phyloP scores from a whole-genome alignment of 805 yeast species.

The Saccharomycopsis malanga region DNA sequence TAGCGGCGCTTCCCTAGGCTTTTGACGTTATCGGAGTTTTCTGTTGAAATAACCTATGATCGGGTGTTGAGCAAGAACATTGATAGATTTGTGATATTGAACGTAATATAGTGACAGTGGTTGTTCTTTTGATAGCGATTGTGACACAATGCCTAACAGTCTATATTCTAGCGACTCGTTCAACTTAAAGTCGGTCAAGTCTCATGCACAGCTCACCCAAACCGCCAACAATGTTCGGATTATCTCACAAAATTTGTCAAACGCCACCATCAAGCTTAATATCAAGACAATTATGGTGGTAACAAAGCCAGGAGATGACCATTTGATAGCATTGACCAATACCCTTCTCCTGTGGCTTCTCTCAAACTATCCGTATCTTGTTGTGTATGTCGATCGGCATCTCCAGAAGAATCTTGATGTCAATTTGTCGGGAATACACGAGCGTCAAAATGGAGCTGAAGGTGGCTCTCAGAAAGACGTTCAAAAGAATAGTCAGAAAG shows the following conservation, averaged over 20 bases:
- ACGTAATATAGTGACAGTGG: too few species aligned
- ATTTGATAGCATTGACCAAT: slow-evolving; percentile 65
- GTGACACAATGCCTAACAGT: slow-evolving; percentile 1
- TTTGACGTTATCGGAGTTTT: too few species aligned
- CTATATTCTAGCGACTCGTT: slow-evolving; percentile 3
- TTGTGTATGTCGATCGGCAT: slow-evolving; percentile 68
- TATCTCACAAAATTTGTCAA: slow-evolving; percentile 62
- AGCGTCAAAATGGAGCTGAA: not conserved
- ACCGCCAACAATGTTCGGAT: slow-evolving; percentile 77
- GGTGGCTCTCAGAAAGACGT: not conserved
- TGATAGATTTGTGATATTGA: too few species aligned
- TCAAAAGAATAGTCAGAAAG: not conserved
- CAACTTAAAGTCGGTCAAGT: slow-evolving; percentile 47
- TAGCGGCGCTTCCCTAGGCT: too few species aligned
- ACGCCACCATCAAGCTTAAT: slow-evolving; percentile 65
- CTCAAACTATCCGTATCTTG: slow-evolving; percentile 31
- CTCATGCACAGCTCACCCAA: slow-evolving; percentile 71
- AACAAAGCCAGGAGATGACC: slow-evolving; percentile 84
- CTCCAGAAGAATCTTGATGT: slow-evolving; percentile 33
- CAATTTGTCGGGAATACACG: not conserved
- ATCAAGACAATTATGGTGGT: slow-evolving; percentile 70
- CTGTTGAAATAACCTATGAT: too few species aligned
- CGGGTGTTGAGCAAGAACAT: too few species aligned
- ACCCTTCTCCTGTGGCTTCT: slow-evolving; percentile 77
- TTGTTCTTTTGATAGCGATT: too few species aligned